A percentile compares a stretch with the other conserved stretches of the same genome.
phyloP scores from a whole-genome alignment of 345 rosid genomes.

The Camelina laxa region DNA sequence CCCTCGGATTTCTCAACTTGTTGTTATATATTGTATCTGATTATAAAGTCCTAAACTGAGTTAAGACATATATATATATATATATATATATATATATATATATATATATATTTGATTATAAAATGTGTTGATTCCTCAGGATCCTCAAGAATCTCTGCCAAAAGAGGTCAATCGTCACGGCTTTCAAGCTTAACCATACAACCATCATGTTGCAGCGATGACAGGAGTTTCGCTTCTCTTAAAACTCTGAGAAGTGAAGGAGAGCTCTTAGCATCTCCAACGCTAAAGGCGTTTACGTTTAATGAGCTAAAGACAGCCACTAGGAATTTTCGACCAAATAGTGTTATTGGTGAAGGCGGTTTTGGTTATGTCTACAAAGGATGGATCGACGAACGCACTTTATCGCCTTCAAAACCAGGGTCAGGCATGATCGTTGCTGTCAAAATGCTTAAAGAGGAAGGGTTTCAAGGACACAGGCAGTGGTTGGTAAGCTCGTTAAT shows the following conservation, averaged over 20 bases:
- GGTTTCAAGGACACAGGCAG: constrained; percentile 90
- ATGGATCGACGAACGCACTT: constrained; percentile 72
- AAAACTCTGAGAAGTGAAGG: constrained; percentile 77
- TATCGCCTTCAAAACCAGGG: constrained; percentile 72
- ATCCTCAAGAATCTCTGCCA: constrained; percentile 62
- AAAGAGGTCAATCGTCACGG: constrained; percentile 49
- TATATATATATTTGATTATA: background rate
- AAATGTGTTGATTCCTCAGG: constrained; percentile 47
- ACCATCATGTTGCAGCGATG: constrained; percentile 46
- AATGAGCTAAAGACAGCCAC: constrained; percentile 80
- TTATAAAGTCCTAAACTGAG: background rate
- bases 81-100: background rate
- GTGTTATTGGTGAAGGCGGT: constrained; percentile 92
- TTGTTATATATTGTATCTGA: background rate
- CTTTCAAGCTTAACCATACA: constrained; percentile 60
- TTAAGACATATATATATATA: background rate
- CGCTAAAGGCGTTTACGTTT: constrained; percentile 72
- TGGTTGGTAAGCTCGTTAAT: constrained; percentile 72
- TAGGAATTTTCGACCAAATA: constrained; percentile 79
- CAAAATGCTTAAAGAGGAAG: constrained; percentile 86
- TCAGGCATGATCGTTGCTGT: constrained; percentile 91
- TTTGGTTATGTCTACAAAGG: constrained; percentile 90
- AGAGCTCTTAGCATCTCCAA: constrained; percentile 75
- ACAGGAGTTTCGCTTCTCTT: constrained; percentile 39
- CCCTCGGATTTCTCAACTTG: background rate